Conservation (phyloP, 1,139 yeast species). For the Blastobotrys petasosporus region DNA sequence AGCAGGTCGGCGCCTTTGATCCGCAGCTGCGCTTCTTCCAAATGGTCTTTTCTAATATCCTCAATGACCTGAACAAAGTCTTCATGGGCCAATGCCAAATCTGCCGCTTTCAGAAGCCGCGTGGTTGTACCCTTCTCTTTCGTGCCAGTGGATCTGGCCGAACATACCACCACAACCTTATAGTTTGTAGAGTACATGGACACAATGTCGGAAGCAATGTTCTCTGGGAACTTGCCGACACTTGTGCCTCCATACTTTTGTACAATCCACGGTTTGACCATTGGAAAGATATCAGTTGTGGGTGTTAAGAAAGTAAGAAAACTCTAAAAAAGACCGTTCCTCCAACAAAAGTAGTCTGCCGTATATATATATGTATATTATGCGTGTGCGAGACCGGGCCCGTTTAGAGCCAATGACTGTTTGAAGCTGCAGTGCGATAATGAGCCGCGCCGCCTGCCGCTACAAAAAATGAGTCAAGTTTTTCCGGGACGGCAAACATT, state of each 20-base stretch:
- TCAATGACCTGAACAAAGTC: constrained; percentile 41
- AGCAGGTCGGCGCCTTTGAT: constrained; percentile 45
- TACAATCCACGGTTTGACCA: constrained; percentile 56
- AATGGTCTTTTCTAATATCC: constrained; percentile 69
- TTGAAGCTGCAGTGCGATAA: no score
- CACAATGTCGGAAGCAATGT: constrained; percentile 79
- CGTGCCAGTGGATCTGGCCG: constrained; percentile 87
- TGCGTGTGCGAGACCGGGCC: no score
- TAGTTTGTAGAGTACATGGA: constrained; percentile 53
- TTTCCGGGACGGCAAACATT: no score
- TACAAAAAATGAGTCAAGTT: no score
- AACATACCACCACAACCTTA: constrained; percentile 92
- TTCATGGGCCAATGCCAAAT: constrained; percentile 53
- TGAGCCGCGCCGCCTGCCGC: no score
- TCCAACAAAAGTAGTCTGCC: no score
- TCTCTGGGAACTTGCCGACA: constrained; percentile 86
- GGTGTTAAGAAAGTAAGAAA: no score
- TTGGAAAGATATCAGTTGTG: not conserved
- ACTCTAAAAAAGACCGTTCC: no score
- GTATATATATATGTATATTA: no score
- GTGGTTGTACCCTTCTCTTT: constrained; percentile 96
- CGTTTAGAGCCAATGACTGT: no score
- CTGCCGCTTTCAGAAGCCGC: constrained; percentile 67
- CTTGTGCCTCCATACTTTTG: constrained; percentile 99
- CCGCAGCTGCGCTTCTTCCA: constrained; percentile 57